phyloP scores from a whole-genome alignment of 768 basidiomycete species.

The Lactifluus subvellereus region DNA sequence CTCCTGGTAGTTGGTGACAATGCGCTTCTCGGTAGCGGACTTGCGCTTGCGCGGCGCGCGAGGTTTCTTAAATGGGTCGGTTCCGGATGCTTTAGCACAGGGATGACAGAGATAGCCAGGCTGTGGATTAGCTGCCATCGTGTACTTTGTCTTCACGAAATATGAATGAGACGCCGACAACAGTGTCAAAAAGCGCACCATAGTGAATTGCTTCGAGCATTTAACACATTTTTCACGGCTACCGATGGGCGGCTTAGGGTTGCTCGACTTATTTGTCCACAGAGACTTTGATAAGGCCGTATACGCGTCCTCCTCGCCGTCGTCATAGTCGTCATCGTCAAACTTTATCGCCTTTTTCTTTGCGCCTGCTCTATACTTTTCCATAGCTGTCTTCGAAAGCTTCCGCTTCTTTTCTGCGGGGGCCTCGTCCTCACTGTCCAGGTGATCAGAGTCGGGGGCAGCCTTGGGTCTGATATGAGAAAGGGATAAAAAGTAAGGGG shows the following conservation, averaged over 20 bases:
- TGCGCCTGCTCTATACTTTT: conserved; percentile 30
- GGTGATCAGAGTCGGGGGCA: conserved; percentile 23
- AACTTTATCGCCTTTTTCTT: conserved; percentile 32
- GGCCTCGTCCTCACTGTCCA: conserved; percentile 12
- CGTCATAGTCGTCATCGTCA: conserved; percentile 39
- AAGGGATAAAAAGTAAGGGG: background rate
- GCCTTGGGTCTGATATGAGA: conserved; percentile 3
- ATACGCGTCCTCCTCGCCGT: conserved; percentile 63
- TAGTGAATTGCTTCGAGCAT: conserved; percentile 82
- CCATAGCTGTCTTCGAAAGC: conserved; percentile 25
- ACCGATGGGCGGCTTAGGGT: conserved; percentile 61
- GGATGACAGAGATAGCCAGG: conserved; percentile 79
- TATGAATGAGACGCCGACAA: background rate
- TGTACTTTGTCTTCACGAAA: conserved; percentile 73
- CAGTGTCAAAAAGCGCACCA: conserved; percentile 47
- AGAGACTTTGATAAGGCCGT: conserved; percentile 51
- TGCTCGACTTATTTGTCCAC: conserved; percentile 35
- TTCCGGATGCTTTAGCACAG: conserved; percentile 73
- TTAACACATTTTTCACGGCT: conserved; percentile 75
- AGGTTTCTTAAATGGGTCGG: conserved; percentile 84
- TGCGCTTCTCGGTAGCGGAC: conserved; percentile 58
- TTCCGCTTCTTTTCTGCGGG: conserved; percentile 23
- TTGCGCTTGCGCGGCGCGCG: conserved; percentile 56
- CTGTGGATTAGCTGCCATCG: conserved; percentile 61
- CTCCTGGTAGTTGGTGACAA: conserved; percentile 63